A percentile compares a stretch with the other conserved stretches of the same genome.
Evolutionary conservation across 768 basidiomycete genomes (phyloP).

Genomic region (Lentinula boryana): DNA sequence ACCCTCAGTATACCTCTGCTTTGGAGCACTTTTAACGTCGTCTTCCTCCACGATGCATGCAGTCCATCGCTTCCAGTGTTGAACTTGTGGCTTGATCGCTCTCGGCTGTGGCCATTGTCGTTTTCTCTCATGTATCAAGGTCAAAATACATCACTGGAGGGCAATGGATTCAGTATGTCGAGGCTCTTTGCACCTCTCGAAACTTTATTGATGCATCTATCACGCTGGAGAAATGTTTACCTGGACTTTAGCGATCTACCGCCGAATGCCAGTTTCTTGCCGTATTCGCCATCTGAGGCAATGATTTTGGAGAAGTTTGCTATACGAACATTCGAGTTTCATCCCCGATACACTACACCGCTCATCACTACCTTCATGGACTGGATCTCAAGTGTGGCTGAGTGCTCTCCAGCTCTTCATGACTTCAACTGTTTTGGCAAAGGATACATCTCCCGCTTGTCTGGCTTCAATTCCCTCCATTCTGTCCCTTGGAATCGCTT

Average conservation of each 20-base stretch:
- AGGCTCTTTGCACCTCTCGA: not conserved
- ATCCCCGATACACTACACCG: not conserved
- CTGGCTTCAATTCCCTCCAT: not conserved
- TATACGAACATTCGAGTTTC: conserved; percentile 2
- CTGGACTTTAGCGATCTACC: conserved; percentile 2
- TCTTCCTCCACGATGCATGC: not conserved
- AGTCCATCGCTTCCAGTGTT: not conserved
- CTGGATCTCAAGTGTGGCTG: not conserved
- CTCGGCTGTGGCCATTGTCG: not conserved
- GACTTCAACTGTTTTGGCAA: not conserved
- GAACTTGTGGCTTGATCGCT: conserved; percentile 1
- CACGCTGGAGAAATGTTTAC: conserved; percentile 1
- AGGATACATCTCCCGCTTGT: not conserved
- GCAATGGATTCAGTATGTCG: not conserved
- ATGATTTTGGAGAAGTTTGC: not conserved
- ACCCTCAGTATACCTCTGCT: not conserved
- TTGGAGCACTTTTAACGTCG: not conserved
- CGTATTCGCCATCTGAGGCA: not conserved
- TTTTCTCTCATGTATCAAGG: conserved; percentile 5
- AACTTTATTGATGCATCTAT: not conserved
- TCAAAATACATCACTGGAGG: not conserved
- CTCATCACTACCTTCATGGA: not conserved
- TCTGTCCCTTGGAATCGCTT: not conserved
- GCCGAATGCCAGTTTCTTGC: not conserved
- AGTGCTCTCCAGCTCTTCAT: not conserved